Evolutionary conservation across 345 rosid species (phyloP).

Genomic region (Arabis hirsuta): DNA sequence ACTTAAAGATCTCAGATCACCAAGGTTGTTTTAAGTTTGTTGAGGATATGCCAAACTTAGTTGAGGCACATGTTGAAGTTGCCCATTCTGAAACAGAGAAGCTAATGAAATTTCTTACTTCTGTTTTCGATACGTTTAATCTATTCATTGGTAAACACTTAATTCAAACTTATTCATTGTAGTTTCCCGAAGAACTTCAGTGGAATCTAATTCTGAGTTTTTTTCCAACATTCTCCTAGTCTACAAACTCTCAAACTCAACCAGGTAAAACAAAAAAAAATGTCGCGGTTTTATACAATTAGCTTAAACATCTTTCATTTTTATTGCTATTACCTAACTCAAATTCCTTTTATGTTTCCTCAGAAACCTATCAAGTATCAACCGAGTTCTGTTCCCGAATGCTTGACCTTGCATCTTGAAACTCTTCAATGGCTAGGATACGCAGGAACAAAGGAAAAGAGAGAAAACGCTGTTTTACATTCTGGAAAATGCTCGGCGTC

Average conservation of each 20-base stretch:
- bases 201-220: background rate
- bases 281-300: background rate
- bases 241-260: background rate
- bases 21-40: background rate
- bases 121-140: too few species aligned
- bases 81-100: background rate
- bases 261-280: background rate
- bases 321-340: background rate
- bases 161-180: too few species aligned
- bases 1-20: constrained; percentile 11
- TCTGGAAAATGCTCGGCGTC: background rate
- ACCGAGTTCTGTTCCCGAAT: background rate
- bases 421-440: background rate
- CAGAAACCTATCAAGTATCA: background rate
- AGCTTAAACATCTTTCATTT: background rate
- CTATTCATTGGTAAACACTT: too few species aligned
- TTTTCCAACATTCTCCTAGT: background rate
- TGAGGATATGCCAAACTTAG: constrained; percentile 19
- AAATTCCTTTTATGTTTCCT: background rate
- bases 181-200: background rate
- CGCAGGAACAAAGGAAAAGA: background rate
- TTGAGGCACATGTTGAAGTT: constrained; percentile 15
- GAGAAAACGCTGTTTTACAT: background rate
- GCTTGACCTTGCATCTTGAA: background rate
- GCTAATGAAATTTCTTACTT: constrained; percentile 6